phyloP scores from a whole-genome alignment of 805 yeast species.

The Starmerella ratchasimensis region DNA sequence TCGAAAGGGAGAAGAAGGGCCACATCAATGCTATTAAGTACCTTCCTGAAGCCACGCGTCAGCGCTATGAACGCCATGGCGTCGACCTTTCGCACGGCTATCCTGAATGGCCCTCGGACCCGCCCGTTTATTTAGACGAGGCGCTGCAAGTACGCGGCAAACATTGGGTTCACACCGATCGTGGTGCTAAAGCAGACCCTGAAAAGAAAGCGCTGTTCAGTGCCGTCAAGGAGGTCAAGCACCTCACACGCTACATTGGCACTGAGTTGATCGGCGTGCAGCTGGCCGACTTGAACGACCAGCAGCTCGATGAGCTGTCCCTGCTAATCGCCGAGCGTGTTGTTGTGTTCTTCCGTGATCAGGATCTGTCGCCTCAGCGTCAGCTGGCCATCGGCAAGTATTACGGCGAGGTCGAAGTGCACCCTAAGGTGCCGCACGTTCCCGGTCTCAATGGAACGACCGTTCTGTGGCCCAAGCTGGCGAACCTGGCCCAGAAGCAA shows the following conservation, averaged over 20 bases:
- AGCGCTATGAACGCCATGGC: constrained; percentile 8
- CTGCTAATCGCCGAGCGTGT: constrained; percentile 36
- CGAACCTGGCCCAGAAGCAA: constrained; percentile 35
- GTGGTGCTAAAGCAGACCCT: constrained; percentile 12
- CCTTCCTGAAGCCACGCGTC: constrained; percentile 8
- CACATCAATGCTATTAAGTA: constrained; percentile 3
- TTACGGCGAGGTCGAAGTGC: constrained; percentile 35
- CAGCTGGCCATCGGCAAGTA: constrained; percentile 35
- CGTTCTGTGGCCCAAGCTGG: constrained; percentile 29
- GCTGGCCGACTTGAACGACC: constrained; percentile 31
- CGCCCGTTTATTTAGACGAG: constrained; percentile 11
- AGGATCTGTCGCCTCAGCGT: constrained; percentile 32
- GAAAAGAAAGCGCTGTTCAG: constrained; percentile 27
- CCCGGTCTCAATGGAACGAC: constrained; percentile 36
- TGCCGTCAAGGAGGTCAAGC: constrained; percentile 32
- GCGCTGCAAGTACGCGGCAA: constrained; percentile 8
- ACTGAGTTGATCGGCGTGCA: constrained; percentile 39
- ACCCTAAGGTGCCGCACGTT: constrained; percentile 23
- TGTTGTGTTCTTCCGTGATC: constrained; percentile 40
- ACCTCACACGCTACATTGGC: constrained; percentile 36
- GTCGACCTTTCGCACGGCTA: constrained; percentile 10
- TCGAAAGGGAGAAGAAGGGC: background rate
- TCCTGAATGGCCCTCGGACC: constrained; percentile 11
- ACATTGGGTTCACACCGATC: constrained; percentile 11
- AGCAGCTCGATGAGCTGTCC: constrained; percentile 38